These are phyloP conservation scores for Chamaenerion angustifolium DNA, from an alignment of 345 rosid species.

Conservation along the genomic window DNA sequence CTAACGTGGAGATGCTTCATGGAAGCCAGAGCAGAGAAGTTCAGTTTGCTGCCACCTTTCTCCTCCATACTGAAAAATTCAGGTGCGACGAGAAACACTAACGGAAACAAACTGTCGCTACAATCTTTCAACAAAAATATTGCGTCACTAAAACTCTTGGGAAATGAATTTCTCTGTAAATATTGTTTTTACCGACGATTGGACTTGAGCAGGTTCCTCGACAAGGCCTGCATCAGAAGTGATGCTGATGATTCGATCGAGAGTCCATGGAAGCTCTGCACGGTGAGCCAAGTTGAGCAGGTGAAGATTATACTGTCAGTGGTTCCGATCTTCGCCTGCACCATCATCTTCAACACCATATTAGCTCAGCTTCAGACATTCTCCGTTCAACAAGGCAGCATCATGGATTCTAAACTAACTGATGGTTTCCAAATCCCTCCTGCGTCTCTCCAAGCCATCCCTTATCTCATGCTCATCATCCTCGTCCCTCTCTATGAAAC, in stretches of 20 bases:
- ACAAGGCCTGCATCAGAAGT: constrained; percentile 77
- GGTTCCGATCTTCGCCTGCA: constrained; percentile 80
- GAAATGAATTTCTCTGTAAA: no score
- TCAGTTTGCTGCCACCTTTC: no score
- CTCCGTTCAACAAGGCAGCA: constrained; percentile 84
- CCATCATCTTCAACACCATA: constrained; percentile 83
- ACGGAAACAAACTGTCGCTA: no score
- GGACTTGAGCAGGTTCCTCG: constrained; percentile 42
- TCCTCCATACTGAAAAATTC: no score
- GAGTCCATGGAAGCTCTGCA: constrained; percentile 85
- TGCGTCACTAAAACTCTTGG: no score
- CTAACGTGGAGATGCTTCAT: no score
- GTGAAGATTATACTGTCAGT: constrained; percentile 68
- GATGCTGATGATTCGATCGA: constrained; percentile 16
- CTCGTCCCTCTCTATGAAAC: constrained; percentile 70
- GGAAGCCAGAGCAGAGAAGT: no score
- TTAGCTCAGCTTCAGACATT: constrained; percentile 96
- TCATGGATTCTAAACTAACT: constrained; percentile 63
- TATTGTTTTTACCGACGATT: no score
- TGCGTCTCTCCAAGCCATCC: constrained; percentile 92
- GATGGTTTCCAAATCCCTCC: constrained; percentile 73
- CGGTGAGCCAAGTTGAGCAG: constrained; percentile 70
- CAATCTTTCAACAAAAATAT: no score
- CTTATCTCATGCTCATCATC: constrained; percentile 67
- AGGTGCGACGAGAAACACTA: no score